Conservation (phyloP, 345 rosid genomes). For the Cardamine occulta region DNA sequence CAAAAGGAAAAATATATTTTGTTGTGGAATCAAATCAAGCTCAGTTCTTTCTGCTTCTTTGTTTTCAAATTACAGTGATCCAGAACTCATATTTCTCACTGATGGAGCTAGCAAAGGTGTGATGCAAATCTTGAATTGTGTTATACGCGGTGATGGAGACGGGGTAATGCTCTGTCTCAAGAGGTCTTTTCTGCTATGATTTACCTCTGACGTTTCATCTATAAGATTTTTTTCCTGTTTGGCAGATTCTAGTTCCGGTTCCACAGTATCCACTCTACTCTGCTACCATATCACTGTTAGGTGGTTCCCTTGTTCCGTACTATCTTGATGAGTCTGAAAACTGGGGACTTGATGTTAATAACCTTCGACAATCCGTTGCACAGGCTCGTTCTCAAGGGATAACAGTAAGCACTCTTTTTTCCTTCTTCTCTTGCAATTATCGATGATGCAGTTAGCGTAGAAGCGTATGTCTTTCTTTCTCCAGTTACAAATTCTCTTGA, state of each 20-base stretch:
- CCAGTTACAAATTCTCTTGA: constrained; percentile 1
- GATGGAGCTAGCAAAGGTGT: constrained; percentile 99
- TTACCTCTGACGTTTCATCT: constrained; percentile 7
- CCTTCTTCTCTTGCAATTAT: constrained; percentile 16
- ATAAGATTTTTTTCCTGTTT: constrained; percentile 7
- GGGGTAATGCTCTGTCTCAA: constrained; percentile 64
- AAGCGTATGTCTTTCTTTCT: constrained; percentile 14
- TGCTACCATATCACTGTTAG: constrained; percentile 81
- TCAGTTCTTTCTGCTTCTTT: constrained; percentile 38
- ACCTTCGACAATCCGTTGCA: constrained; percentile 77
- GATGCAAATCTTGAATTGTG: constrained; percentile 87
- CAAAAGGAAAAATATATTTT: neutral
- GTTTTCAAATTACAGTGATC: constrained; percentile 64
- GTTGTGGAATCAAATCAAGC: constrained; percentile 29
- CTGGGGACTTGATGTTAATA: constrained; percentile 92
- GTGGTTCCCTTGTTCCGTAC: constrained; percentile 96
- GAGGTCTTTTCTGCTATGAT: constrained; percentile 2
- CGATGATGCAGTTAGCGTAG: neutral
- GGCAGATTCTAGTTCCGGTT: constrained; percentile 91
- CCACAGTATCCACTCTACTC: constrained; percentile 99
- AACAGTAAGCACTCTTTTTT: constrained; percentile 59
- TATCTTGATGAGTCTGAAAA: constrained; percentile 92
- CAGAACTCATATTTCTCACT: constrained; percentile 92
- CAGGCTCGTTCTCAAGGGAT: constrained; percentile 84
- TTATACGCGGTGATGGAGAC: constrained; percentile 83